Conservation (phyloP, 2,329 filamentous ascomycete genomes). For the Dryadomyces quercus-mongolicae region DNA sequence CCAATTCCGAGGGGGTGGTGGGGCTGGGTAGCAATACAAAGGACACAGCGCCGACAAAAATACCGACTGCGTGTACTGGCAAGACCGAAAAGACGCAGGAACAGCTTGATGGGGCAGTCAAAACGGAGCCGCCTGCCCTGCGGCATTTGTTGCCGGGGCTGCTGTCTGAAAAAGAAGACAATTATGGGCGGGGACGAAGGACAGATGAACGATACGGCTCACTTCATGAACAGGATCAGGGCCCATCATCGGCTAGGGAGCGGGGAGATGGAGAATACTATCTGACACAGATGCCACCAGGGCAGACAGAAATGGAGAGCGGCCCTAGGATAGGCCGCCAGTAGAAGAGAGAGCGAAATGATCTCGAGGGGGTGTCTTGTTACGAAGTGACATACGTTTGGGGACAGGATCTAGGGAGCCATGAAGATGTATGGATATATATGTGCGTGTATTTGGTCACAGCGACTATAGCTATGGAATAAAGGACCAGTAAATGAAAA, state of each 20-base stretch:
- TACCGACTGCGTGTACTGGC: slow-evolving; percentile 17
- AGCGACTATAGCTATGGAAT: not conserved
- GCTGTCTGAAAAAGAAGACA: not conserved
- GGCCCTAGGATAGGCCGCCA: too few relatives aligned
- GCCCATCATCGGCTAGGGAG: not conserved
- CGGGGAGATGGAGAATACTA: not conserved
- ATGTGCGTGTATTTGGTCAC: too few relatives aligned
- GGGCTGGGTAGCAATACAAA: slow-evolving; percentile 3
- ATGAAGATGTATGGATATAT: not conserved
- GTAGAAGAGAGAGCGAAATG: too few relatives aligned
- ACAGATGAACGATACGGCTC: not conserved
- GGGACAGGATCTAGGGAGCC: too few relatives aligned
- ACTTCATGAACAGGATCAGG: not conserved
- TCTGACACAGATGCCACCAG: not conserved
- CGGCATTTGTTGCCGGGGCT: not conserved
- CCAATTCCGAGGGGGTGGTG: not conserved
- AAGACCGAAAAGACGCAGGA: not conserved
- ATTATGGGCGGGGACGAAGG: not conserved
- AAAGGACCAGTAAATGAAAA: not conserved
- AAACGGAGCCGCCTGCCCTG: not conserved
- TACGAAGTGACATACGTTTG: too few relatives aligned
- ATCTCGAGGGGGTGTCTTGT: too few relatives aligned
- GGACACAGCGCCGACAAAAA: slow-evolving; percentile 14
- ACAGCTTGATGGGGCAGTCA: not conserved
- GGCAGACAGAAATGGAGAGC: too few relatives aligned